phyloP scores from a whole-genome alignment of 805 yeast genomes.

The Torulaspora gathmanii region DNA sequence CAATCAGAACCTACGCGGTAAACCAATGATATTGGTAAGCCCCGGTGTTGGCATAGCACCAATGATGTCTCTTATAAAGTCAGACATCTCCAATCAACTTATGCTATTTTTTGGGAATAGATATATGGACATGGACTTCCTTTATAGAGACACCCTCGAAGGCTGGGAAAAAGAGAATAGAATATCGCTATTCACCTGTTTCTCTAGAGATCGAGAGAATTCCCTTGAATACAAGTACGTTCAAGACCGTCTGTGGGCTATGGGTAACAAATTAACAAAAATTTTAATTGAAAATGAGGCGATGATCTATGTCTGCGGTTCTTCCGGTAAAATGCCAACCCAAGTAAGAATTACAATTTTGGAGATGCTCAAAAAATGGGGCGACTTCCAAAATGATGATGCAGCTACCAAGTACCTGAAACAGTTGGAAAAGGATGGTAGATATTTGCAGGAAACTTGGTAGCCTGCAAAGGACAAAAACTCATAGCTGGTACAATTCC shows the following conservation, averaged over 20 bases:
- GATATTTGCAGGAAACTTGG: constrained; percentile 91
- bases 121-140: constrained; percentile 55
- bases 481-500: background rate
- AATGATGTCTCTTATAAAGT: constrained; percentile 62
- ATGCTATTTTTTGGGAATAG: constrained; percentile 75
- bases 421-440: constrained; percentile 55
- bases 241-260: constrained; percentile 61
- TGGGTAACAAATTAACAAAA: constrained; percentile 47
- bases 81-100: constrained; percentile 30
- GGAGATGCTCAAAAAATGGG: constrained; percentile 50
- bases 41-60: constrained; percentile 99
- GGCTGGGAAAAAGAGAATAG: constrained; percentile 32
- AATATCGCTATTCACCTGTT: constrained; percentile 43
- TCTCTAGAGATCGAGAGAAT: constrained; percentile 44
- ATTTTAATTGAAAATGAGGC: constrained; percentile 54
- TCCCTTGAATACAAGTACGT: constrained; percentile 58
- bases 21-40: constrained; percentile 68
- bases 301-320: constrained; percentile 78
- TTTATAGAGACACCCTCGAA: constrained; percentile 57
- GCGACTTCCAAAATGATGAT: constrained; percentile 37
- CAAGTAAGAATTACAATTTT: constrained; percentile 78
- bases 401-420: constrained; percentile 49
- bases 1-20: constrained; percentile 28
- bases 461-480: constrained; percentile 28
- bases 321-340: constrained; percentile 90